These are phyloP conservation scores for Penicillium sp. DNA, from an alignment of 2,329 filamentous ascomycete species.

Conservation along the genomic window DNA sequence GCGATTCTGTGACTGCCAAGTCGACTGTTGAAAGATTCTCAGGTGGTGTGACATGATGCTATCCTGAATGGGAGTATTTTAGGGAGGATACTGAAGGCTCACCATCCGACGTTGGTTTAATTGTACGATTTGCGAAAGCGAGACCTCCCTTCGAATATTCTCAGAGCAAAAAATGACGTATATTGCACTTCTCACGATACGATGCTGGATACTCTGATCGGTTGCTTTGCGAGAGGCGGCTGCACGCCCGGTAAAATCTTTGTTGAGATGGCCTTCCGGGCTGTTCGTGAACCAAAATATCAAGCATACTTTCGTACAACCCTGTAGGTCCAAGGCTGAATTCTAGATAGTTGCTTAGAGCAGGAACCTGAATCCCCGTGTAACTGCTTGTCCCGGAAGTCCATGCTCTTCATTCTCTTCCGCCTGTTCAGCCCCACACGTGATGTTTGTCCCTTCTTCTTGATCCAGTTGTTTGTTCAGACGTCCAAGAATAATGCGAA, in stretches of 20 bases:
- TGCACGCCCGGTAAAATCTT: too few species aligned
- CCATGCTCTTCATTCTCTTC: slow-evolving; percentile 18
- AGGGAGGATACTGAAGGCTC: not conserved
- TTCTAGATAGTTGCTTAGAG: slow-evolving; percentile 2
- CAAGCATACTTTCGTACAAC: too few species aligned
- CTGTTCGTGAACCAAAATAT: too few species aligned
- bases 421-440: not conserved
- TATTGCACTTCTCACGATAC: too few species aligned
- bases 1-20: not conserved
- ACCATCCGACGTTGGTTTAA: not conserved
- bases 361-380: slow-evolving; percentile 18
- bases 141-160: too few species aligned
- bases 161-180: too few species aligned
- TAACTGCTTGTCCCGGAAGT: slow-evolving; percentile 13
- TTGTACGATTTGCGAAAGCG: not conserved
- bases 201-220: too few species aligned
- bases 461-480: slow-evolving; percentile 20
- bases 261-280: too few species aligned
- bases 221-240: too few species aligned
- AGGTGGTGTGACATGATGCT: not conserved
- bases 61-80: not conserved
- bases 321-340: too few species aligned
- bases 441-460: slow-evolving; percentile 16
- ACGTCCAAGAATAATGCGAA: slow-evolving; percentile 17
- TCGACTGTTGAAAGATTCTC: slow-evolving; percentile 1